Conservation (phyloP, 2,329 filamentous ascomycete species). For the Geosmithia putterillii region DNA sequence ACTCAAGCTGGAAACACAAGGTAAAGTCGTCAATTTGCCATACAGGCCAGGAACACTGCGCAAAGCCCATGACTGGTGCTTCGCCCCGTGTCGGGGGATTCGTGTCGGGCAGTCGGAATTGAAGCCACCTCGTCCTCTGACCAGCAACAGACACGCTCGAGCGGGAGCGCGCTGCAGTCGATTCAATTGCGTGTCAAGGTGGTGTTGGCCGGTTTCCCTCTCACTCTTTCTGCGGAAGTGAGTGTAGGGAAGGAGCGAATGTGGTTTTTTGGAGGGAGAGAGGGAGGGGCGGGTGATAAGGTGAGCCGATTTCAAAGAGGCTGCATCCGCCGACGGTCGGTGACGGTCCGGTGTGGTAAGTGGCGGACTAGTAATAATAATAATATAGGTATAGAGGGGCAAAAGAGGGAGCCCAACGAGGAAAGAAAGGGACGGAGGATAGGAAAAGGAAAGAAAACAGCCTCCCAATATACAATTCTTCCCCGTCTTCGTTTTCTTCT, state of each 20-base stretch:
- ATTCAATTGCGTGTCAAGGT: too few relatives aligned
- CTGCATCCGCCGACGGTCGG: not conserved
- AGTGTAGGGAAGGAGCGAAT: too few relatives aligned
- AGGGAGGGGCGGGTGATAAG: constrained; percentile 8
- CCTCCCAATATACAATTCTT: too few relatives aligned
- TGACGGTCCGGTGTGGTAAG: not conserved
- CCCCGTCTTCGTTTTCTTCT: too few relatives aligned
- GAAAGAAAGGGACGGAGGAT: not conserved
- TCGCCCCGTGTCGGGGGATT: not conserved
- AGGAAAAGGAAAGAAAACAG: too few relatives aligned
- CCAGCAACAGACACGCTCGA: not conserved
- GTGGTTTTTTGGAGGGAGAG: too few relatives aligned
- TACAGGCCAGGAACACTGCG: constrained; percentile 42
- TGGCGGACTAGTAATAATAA: not conserved
- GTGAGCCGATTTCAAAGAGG: not conserved
- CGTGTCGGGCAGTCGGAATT: not conserved
- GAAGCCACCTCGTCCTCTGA: not conserved
- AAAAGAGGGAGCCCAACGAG: not conserved
- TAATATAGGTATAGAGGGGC: not conserved
- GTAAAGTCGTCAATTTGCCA: constrained; percentile 55
- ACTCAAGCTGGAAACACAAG: constrained; percentile 56
- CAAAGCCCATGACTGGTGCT: constrained; percentile 29
- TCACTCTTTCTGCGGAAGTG: too few relatives aligned
- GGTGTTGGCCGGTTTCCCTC: too few relatives aligned
- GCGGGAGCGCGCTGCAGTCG: not conserved